A percentile compares a stretch with the other conserved stretches of the same genome.
Conservation (phyloP, 225 moss, liverwort and hornwort species). For the Bryoerythrophyllum caledonicum region DNA sequence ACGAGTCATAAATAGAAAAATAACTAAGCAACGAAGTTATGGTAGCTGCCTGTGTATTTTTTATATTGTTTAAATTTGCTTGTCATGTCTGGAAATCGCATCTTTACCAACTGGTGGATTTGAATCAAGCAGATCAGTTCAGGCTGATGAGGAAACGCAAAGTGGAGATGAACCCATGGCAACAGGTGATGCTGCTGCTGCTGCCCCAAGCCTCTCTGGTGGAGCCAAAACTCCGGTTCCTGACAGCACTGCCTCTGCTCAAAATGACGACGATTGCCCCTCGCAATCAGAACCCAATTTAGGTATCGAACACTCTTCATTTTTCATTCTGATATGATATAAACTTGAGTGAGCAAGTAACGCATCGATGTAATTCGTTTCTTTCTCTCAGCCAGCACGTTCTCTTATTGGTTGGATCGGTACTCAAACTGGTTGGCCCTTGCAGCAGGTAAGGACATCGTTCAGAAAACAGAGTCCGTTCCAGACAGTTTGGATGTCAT, state of each 20-base stretch:
- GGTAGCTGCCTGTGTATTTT: constrained; percentile 3
- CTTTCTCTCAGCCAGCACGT: neutral
- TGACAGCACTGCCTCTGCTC: constrained; percentile 29
- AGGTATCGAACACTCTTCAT: constrained; percentile 27
- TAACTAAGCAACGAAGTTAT: neutral
- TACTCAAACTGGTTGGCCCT: constrained; percentile 16
- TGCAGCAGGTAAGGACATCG: constrained; percentile 57
- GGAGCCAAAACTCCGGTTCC: constrained; percentile 28
- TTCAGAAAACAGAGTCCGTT: constrained; percentile 32
- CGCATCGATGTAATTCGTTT: constrained; percentile 2
- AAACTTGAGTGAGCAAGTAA: neutral
- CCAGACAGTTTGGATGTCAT: constrained; percentile 29
- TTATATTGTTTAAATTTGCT: too few relatives aligned
- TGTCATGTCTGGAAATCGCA: neutral
- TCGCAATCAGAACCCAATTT: constrained; percentile 39
- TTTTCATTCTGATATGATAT: neutral
- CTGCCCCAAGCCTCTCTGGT: constrained; percentile 32
- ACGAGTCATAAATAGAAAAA: neutral
- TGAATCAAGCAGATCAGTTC: constrained; percentile 48
- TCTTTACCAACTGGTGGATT: constrained; percentile 14
- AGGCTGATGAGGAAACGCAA: constrained; percentile 40
- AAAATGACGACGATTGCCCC: constrained; percentile 34
- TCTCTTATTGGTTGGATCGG: neutral
- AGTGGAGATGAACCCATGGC: constrained; percentile 45
- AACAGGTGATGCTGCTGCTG: constrained; percentile 28